Evolutionary conservation across 441 rosid species (phyloP).

Genomic region (Euphorbia schlechtendalii): DNA sequence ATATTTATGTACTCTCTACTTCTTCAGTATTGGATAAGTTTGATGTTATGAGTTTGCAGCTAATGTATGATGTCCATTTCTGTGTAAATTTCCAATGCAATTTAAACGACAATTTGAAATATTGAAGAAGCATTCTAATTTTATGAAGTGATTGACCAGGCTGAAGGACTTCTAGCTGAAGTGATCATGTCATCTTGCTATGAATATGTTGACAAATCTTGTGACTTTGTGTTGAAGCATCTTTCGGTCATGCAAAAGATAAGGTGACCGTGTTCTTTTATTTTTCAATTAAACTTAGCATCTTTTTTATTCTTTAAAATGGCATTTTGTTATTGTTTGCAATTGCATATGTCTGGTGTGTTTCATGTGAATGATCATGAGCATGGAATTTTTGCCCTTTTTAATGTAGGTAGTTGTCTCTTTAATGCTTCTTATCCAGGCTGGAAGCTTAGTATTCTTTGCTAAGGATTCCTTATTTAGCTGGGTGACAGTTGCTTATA

Average conservation of each 20-base stretch:
- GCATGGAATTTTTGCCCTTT: not conserved
- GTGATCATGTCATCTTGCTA: constrained; percentile 52
- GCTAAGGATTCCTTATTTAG: not conserved
- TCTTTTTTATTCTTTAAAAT: not conserved
- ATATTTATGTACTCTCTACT: not conserved
- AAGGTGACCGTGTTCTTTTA: constrained; percentile 30
- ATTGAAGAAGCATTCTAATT: constrained; percentile 9
- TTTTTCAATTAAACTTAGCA: not conserved
- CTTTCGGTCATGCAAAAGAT: constrained; percentile 63
- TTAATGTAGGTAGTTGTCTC: not conserved
- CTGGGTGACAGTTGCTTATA: not conserved
- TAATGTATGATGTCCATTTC: not conserved
- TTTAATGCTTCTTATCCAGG: not conserved
- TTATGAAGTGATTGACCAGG: constrained; percentile 38
- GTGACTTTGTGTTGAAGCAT: constrained; percentile 58
- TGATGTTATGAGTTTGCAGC: not conserved
- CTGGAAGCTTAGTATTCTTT: not conserved
- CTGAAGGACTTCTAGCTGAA: constrained; percentile 78
- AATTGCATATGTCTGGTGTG: not conserved
- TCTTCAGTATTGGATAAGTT: not conserved
- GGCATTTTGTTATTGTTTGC: not conserved
- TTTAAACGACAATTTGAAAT: constrained; percentile 5
- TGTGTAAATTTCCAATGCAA: not conserved
- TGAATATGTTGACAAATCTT: constrained; percentile 58
- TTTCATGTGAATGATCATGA: not conserved